These are phyloP conservation scores for Purshia tridentata DNA, from an alignment of 306 rosid species.

Conservation along the genomic window DNA sequence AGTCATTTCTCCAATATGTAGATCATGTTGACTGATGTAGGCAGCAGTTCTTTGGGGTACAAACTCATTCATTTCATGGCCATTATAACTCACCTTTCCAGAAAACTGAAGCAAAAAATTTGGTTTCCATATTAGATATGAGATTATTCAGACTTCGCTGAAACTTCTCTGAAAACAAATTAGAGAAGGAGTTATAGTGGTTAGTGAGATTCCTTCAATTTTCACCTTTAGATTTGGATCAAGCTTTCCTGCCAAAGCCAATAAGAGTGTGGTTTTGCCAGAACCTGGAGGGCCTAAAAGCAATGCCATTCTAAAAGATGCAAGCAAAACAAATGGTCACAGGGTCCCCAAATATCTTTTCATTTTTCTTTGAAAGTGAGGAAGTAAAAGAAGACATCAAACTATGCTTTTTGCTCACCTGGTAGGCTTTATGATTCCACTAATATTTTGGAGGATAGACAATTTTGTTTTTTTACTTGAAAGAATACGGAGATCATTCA, in stretches of 20 bases:
- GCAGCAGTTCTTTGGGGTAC: slow-evolving; percentile 50
- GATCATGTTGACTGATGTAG: slow-evolving; percentile 45
- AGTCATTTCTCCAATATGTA: slow-evolving; percentile 52
- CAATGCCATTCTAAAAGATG: slow-evolving; percentile 42
- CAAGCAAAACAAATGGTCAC: not conserved
- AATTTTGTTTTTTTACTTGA: slow-evolving; percentile 35
- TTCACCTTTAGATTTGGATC: slow-evolving; percentile 37
- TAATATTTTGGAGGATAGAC: slow-evolving; percentile 36
- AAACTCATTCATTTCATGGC: slow-evolving; percentile 42
- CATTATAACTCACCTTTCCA: slow-evolving; percentile 47
- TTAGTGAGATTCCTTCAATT: not conserved
- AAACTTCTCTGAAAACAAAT: not conserved
- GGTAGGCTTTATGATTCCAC: slow-evolving; percentile 44
- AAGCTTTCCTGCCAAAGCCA: slow-evolving; percentile 55
- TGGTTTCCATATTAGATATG: not conserved
- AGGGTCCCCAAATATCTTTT: not conserved
- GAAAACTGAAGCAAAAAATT: slow-evolving; percentile 18
- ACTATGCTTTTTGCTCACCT: slow-evolving; percentile 28
- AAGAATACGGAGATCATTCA: slow-evolving; percentile 27
- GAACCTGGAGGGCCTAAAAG: slow-evolving; percentile 60
- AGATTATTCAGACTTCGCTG: not conserved
- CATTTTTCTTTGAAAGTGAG: not conserved
- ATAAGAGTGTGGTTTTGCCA: slow-evolving; percentile 46
- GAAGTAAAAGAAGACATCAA: not conserved
- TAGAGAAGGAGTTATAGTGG: not conserved